Evolutionary conservation across 768 basidiomycete species (phyloP).

Genomic region (Imleria badia): DNA sequence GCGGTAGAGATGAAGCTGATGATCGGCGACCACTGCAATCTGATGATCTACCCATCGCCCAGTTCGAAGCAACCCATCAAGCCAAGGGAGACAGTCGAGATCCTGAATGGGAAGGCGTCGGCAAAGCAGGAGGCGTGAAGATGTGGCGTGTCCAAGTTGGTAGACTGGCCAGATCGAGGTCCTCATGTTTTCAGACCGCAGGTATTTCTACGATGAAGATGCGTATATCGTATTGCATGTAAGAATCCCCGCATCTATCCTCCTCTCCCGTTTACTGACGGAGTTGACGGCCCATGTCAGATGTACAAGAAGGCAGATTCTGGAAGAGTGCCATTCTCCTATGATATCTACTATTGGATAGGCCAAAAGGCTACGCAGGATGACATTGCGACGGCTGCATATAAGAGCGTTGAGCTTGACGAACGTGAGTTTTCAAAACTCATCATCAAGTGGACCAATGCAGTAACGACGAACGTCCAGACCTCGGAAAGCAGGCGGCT

Average conservation of each 20-base stretch:
- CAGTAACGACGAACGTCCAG: background rate
- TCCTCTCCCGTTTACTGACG: background rate
- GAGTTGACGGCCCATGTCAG: constrained; percentile 38
- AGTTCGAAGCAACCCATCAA: constrained; percentile 50
- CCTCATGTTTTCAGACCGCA: constrained; percentile 1
- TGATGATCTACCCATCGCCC: background rate
- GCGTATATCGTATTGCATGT: constrained; percentile 67
- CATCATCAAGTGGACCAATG: background rate
- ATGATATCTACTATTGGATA: constrained; percentile 64
- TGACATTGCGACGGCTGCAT: constrained; percentile 61
- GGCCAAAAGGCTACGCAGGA: constrained; percentile 59
- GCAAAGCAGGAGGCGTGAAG: constrained; percentile 42
- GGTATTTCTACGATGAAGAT: constrained; percentile 60
- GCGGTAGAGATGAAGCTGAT: constrained; percentile 42
- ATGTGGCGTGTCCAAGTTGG: constrained; percentile 61
- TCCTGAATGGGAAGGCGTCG: constrained; percentile 50
- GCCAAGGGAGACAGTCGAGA: constrained; percentile 47
- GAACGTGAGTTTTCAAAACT: constrained; percentile 33
- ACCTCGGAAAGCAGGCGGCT: constrained; percentile 51
- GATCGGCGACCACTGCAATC: background rate
- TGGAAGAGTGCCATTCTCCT: constrained; percentile 40
- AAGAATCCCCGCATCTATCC: constrained; percentile 14
- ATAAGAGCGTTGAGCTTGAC: constrained; percentile 67
- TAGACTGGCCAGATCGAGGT: constrained; percentile 21
- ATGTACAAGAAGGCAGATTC: constrained; percentile 54